These are phyloP conservation scores for Paramecium sexaurelia DNA, from an alignment of 73 alveolate species.

Conservation along the genomic window DNA sequence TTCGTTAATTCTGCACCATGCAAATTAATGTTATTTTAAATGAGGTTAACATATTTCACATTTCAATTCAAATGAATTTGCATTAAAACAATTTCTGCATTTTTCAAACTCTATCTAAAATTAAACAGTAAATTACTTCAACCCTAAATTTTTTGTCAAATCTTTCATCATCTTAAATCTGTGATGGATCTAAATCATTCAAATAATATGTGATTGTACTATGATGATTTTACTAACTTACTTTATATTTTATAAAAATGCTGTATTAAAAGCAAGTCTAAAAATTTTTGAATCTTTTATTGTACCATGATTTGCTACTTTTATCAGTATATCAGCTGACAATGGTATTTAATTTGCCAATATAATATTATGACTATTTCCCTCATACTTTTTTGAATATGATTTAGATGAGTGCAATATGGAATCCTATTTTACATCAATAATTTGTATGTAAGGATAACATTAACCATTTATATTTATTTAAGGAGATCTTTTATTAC, in stretches of 20 bases:
- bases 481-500: slow-evolving; percentile 63
- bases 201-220: neutral
- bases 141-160: slow-evolving; percentile 56
- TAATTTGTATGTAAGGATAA: slow-evolving; percentile 72
- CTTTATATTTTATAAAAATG: slow-evolving; percentile 65
- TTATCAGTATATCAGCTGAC: slow-evolving; percentile 40
- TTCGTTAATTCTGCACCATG: neutral
- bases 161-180: slow-evolving; percentile 64
- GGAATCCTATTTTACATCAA: slow-evolving; percentile 68
- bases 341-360: neutral
- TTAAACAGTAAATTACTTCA: neutral
- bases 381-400: slow-evolving; percentile 34
- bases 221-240: neutral
- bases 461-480: slow-evolving; percentile 68
- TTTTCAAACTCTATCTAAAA: neutral
- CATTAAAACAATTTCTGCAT: neutral
- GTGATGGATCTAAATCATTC: slow-evolving; percentile 72
- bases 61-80: neutral
- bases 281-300: slow-evolving; percentile 65
- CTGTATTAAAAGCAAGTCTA: slow-evolving; percentile 76
- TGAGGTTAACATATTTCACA: neutral
- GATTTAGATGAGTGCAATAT: slow-evolving; percentile 62
- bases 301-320: slow-evolving; percentile 44
- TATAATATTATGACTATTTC: neutral
- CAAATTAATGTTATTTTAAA: neutral